These are phyloP conservation scores for Pichia sp. DNA, from an alignment of 1,139 yeast species.

Conservation along the genomic window DNA sequence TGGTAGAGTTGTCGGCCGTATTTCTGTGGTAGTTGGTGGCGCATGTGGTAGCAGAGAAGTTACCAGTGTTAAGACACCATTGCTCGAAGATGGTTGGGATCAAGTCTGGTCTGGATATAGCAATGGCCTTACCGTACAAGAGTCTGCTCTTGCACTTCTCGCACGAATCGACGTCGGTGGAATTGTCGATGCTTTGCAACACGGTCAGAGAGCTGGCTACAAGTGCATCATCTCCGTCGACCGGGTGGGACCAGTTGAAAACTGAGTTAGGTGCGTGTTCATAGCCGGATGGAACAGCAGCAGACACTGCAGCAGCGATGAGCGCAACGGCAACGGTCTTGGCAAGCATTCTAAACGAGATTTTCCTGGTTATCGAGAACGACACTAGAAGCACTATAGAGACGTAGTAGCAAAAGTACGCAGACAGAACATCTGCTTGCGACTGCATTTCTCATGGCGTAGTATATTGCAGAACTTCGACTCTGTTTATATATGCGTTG, in stretches of 20 bases:
- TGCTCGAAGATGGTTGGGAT: conserved; percentile 39
- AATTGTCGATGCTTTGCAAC: conserved; percentile 19
- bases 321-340: conserved; percentile 8
- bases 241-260: conserved; percentile 12
- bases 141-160: conserved; percentile 40
- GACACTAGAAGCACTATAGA: background rate
- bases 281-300: conserved; percentile 6
- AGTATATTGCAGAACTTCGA: background rate
- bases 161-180: conserved; percentile 31
- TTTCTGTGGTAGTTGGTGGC: conserved; percentile 32
- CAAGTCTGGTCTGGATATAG: conserved; percentile 40
- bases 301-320: conserved; percentile 6
- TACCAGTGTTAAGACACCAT: conserved; percentile 40
- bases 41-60: conserved; percentile 31
- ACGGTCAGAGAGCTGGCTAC: conserved; percentile 4
- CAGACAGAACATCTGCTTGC: background rate
- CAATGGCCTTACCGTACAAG: conserved; percentile 40
- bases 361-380: conserved; percentile 5
- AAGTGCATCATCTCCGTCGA: conserved; percentile 6
- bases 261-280: conserved; percentile 7
- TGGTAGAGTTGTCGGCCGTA: conserved; percentile 33
- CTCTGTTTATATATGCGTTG: background rate
- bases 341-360: conserved; percentile 7
- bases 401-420: background rate
- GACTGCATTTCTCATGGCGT: background rate